Conservation (phyloP, 208 protist species). For the Vickermania spadyakhi region DNA sequence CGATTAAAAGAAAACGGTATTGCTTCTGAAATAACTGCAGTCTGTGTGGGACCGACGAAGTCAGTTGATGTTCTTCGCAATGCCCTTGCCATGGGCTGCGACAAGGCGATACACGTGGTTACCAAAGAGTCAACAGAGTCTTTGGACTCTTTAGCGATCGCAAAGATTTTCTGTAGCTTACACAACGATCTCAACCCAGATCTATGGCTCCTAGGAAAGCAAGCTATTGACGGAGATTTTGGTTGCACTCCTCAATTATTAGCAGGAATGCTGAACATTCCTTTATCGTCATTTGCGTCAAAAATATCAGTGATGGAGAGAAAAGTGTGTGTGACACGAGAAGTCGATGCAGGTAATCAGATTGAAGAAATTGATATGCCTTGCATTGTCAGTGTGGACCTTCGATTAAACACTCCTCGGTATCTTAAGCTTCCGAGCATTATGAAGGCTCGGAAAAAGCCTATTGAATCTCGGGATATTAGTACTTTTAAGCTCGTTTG, state of each 20-base stretch:
- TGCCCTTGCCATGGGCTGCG: constrained; percentile 94
- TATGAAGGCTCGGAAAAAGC: constrained; percentile 97
- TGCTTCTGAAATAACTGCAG: constrained; percentile 87
- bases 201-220: constrained; percentile 92
- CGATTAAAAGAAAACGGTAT: constrained; percentile 90
- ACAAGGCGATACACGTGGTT: constrained; percentile 91
- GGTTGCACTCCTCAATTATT: constrained; percentile 94
- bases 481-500: constrained; percentile 78
- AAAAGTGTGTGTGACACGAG: constrained; percentile 79
- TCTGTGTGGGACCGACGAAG: constrained; percentile 91
- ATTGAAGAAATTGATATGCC: constrained; percentile 79
- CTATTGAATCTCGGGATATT: constrained; percentile 74
- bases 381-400: constrained; percentile 83
- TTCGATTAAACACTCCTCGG: constrained; percentile 93
- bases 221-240: constrained; percentile 95
- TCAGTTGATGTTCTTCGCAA: constrained; percentile 84
- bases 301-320: constrained; percentile 65
- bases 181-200: constrained; percentile 81
- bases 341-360: constrained; percentile 94
- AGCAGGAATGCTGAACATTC: constrained; percentile 86
- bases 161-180: constrained; percentile 90
- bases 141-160: constrained; percentile 87
- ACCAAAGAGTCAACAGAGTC: constrained; percentile 41
- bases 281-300: constrained; percentile 94
- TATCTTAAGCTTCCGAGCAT: constrained; percentile 97